Percentiles rank a stretch among this genome's conserved stretches.
These are phyloP conservation scores for Rosa rugosa DNA, from an alignment of 306 rosid species.

Conservation along the genomic window DNA sequence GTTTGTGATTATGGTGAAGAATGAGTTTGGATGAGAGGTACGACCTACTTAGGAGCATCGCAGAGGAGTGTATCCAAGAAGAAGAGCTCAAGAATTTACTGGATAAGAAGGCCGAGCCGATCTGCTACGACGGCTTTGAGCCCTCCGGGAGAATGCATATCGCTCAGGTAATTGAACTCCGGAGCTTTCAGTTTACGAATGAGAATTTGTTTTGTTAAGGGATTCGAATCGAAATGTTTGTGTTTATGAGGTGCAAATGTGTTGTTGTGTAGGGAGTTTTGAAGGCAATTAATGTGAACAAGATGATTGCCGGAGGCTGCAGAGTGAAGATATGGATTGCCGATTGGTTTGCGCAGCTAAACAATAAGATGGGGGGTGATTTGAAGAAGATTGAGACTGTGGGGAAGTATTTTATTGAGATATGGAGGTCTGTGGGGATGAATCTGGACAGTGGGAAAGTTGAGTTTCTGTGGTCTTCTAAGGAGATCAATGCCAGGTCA, in stretches of 20 bases:
- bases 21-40: constrained; percentile 55
- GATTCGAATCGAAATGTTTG: background rate
- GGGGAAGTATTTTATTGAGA: constrained; percentile 73
- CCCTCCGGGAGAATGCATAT: constrained; percentile 97
- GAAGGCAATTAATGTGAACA: constrained; percentile 78
- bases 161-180: constrained; percentile 45
- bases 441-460: constrained; percentile 77
- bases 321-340: constrained; percentile 87
- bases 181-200: background rate
- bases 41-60: constrained; percentile 62
- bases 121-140: constrained; percentile 90
- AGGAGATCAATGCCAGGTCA: constrained; percentile 68
- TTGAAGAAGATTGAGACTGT: constrained; percentile 71
- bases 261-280: constrained; percentile 58
- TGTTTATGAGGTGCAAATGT: background rate
- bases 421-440: constrained; percentile 90
- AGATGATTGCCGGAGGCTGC: constrained; percentile 75
- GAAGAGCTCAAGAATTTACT: constrained; percentile 74
- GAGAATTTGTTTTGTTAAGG: background rate
- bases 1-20: constrained; percentile 22
- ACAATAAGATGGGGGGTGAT: constrained; percentile 86
- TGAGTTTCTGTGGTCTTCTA: constrained; percentile 84
- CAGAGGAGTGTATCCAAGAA: constrained; percentile 87
- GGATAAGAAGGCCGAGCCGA: constrained; percentile 61
- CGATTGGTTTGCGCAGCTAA: constrained; percentile 88